These are phyloP conservation scores for Onygena corvina DNA, from an alignment of 2,329 filamentous ascomycete genomes.

Conservation along the genomic window DNA sequence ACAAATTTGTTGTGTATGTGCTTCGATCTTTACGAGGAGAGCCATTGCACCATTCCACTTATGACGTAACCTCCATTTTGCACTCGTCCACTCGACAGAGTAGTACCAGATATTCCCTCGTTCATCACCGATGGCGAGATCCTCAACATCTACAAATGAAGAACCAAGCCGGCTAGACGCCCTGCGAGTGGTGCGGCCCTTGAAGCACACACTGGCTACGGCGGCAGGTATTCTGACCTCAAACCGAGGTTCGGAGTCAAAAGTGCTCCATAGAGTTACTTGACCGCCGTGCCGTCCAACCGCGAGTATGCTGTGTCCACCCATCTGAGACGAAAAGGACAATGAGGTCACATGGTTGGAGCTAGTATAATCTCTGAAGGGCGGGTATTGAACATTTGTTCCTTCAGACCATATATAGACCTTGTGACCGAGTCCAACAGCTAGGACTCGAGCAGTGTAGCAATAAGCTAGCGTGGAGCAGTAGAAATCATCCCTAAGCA, in stretches of 20 bases:
- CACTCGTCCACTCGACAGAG: constrained; percentile 64
- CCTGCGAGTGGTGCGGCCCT: constrained; percentile 47
- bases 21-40: constrained; percentile 60
- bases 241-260: constrained; percentile 55
- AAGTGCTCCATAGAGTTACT: constrained; percentile 65
- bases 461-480: constrained; percentile 86
- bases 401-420: constrained; percentile 85
- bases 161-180: constrained; percentile 39
- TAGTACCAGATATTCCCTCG: constrained; percentile 76
- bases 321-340: constrained; percentile 73
- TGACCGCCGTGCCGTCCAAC: constrained; percentile 68
- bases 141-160: constrained; percentile 55
- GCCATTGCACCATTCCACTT: constrained; percentile 68
- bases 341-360: constrained; percentile 62
- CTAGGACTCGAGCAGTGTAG: constrained; percentile 58
- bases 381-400: constrained; percentile 50
- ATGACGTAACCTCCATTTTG: constrained; percentile 48
- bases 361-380: constrained; percentile 40
- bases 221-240: constrained; percentile 58
- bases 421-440: constrained; percentile 65
- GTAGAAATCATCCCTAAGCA: constrained; percentile 89
- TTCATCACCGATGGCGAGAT: constrained; percentile 78
- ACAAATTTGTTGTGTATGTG: constrained; percentile 83
- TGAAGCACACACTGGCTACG: constrained; percentile 72
- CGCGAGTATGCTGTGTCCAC: constrained; percentile 67